A percentile compares a stretch with the other conserved stretches of the same genome.
Conservation (phyloP, 2,329 filamentous ascomycete species). For the Colletotrichum agaves region DNA sequence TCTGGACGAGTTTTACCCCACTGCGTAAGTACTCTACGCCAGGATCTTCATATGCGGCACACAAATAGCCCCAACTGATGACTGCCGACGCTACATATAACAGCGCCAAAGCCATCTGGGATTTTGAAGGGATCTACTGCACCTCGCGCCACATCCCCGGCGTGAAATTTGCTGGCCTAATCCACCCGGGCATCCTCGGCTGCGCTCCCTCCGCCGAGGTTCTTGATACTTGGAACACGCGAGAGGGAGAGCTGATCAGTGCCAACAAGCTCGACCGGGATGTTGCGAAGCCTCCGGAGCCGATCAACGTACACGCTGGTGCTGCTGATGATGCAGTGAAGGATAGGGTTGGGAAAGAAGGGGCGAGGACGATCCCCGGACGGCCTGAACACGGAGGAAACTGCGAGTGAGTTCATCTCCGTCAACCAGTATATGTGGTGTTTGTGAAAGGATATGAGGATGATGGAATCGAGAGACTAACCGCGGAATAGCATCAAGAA, state of each 20-base stretch:
- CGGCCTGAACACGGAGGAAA: slow-evolving; percentile 90
- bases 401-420: slow-evolving; percentile 66
- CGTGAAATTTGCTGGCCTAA: slow-evolving; percentile 88
- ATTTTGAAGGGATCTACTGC: slow-evolving; percentile 73
- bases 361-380: slow-evolving; percentile 86
- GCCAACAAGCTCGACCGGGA: slow-evolving; percentile 73
- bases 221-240: slow-evolving; percentile 83
- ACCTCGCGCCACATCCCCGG: slow-evolving; percentile 87
- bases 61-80: not conserved
- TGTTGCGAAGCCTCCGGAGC: slow-evolving; percentile 82
- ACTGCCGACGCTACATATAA: not conserved
- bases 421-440: not conserved
- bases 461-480: slow-evolving; percentile 20
- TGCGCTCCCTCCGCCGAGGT: slow-evolving; percentile 85
- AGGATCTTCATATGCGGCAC: too few species aligned
- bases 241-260: slow-evolving; percentile 82
- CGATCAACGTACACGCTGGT: slow-evolving; percentile 79
- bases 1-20: slow-evolving; percentile 86
- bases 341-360: slow-evolving; percentile 77
- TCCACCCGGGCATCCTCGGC: slow-evolving; percentile 91
- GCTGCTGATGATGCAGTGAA: slow-evolving; percentile 66
- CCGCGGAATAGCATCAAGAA: slow-evolving; percentile 74
- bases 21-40: slow-evolving; percentile 66
- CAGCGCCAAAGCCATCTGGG: slow-evolving; percentile 68
- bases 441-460: too few species aligned